Base-by-base conservation (phyloP, 345 rosid genomes). In the Hevea brasiliensis region DNA sequence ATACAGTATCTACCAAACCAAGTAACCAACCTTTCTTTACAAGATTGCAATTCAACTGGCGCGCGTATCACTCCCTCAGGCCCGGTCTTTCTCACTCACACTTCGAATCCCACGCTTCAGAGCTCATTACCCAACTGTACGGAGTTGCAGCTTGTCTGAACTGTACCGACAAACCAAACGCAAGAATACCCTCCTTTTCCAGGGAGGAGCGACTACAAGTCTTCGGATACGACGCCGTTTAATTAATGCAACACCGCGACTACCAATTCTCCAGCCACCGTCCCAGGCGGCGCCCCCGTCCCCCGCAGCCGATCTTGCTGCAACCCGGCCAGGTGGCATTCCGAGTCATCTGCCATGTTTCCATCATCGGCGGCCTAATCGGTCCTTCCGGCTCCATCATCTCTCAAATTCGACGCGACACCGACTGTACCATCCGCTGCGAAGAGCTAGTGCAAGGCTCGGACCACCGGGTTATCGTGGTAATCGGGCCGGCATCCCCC, bases 321-420 rank as follows among this genome's bases (percentile, higher is more conserved):
- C 77, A n/a, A 26, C 77, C 81, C 0, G 81, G 81, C 10, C 73
- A 77, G 32, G 73, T 68, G 3, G 65, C 64, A 8, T 73, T 72
- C 61, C 72, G 76, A 44, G 47, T 77, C 29, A 18, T 77, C 37
- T 77, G 77, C 59, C 81, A 77, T 37, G 40, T 2, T 18, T 72
- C 81, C 29, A 32, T 32, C 55, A 26, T 72, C 51, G 77, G 70
- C 7, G 77, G 70, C 7, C 23, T 77, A 2, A 77, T 73, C 51
- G 77, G 81, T 51, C 48, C n/a, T 17, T 73, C 70, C 32, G 77
- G 81, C 66, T 72, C 77, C 29, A 13, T 29, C 27, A 54, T 77
- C n/a, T 67, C 81, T 37, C 61, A 44, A 23, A 77, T 77, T 12
- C 61, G 70, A 3, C 63, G 72, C 37, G 73, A 77, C 18, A 61